Conservation (phyloP, 805 yeast genomes). For the Cyberlindnera veronae region DNA sequence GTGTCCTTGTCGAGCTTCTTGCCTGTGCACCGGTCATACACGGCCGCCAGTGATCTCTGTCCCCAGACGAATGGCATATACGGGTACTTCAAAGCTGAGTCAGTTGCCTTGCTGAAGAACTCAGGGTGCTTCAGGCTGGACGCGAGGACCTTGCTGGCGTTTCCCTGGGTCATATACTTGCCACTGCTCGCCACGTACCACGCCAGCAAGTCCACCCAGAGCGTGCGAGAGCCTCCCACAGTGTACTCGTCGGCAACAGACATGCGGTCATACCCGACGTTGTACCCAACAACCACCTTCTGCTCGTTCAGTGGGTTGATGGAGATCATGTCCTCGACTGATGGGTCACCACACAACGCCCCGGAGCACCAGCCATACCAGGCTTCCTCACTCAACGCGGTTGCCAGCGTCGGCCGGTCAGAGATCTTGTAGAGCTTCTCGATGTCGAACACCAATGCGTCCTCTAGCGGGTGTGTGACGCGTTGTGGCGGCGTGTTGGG, state of each 20-base stretch:
- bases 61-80: not conserved
- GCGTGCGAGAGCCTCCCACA: slow-evolving; percentile 55
- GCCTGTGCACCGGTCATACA: slow-evolving; percentile 21
- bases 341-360: slow-evolving; percentile 53
- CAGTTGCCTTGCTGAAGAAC: not conserved
- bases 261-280: slow-evolving; percentile 82
- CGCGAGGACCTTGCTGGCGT: not conserved
- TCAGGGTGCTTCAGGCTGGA: not conserved
- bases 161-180: not conserved
- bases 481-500: slow-evolving; percentile 1
- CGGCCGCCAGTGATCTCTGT: slow-evolving; percentile 5
- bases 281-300: slow-evolving; percentile 76
- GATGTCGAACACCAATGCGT: slow-evolving; percentile 9
- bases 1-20: slow-evolving; percentile 62
- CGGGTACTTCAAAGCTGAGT: not conserved
- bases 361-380: slow-evolving; percentile 97
- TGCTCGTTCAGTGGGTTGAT: slow-evolving; percentile 44
- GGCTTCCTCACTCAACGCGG: slow-evolving; percentile 69
- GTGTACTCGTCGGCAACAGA: slow-evolving; percentile 76
- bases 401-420: slow-evolving; percentile 66
- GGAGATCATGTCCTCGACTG: slow-evolving; percentile 43
- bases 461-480: slow-evolving; percentile 8
- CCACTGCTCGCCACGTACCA: slow-evolving; percentile 46
- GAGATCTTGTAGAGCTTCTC: slow-evolving; percentile 12
- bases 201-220: slow-evolving; percentile 84